Evolutionary conservation across 2,329 filamentous ascomycete species (phyloP).

Genomic region (Talaromyces sp.): DNA sequence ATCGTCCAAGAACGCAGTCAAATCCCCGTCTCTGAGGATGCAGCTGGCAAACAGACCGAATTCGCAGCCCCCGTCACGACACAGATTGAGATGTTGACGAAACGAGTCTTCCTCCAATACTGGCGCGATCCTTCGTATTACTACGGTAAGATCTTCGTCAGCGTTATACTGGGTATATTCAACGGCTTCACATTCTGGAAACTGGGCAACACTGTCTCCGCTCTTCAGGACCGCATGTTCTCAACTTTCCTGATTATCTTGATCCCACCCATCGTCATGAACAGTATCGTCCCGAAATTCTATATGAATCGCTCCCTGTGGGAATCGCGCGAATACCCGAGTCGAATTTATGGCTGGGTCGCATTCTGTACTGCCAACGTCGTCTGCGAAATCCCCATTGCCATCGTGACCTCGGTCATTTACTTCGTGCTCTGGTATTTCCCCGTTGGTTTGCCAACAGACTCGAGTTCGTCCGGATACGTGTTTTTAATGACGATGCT

Average conservation of each 20-base stretch:
- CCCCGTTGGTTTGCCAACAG: conserved; percentile 63
- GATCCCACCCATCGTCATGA: conserved; percentile 66
- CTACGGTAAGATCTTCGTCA: conserved; percentile 69
- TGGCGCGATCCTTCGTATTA: conserved; percentile 73
- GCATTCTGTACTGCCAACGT: conserved; percentile 71
- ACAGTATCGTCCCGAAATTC: conserved; percentile 72
- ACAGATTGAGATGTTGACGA: conserved; percentile 63
- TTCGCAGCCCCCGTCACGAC: conserved; percentile 61
- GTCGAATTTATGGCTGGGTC: conserved; percentile 70
- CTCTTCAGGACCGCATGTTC: conserved; percentile 76
- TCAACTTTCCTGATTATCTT: conserved; percentile 61
- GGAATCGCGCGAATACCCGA: conserved; percentile 68
- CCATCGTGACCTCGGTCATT: conserved; percentile 58
- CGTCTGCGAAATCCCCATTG: conserved; percentile 65
- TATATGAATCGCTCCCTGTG: conserved; percentile 67
- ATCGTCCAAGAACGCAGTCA: conserved; percentile 56
- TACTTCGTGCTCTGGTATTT: conserved; percentile 77
- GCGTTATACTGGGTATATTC: conserved; percentile 68
- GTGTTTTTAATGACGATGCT: conserved; percentile 72
- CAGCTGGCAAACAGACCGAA: conserved; percentile 39
- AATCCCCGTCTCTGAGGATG: conserved; percentile 34
- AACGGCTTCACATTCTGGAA: conserved; percentile 75
- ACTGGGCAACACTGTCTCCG: conserved; percentile 58
- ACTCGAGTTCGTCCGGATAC: conserved; percentile 64
- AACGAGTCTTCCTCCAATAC: conserved; percentile 65